Base-by-base conservation (phyloP, 2,329 filamentous ascomycete genomes). In the Penicillium sp. region DNA sequence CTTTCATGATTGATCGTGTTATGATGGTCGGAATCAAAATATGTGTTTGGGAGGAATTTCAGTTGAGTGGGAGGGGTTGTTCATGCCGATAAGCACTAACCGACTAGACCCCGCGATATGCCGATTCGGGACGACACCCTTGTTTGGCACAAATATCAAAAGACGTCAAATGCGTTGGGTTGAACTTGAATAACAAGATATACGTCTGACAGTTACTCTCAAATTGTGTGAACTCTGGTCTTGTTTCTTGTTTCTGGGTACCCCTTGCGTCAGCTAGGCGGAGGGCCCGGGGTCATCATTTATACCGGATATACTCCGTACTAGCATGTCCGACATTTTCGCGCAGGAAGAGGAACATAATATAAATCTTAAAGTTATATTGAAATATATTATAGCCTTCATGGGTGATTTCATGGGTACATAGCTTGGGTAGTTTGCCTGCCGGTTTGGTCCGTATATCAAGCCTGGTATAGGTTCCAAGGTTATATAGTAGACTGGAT, bases 1-100 rank as follows among this genome's bases (percentile, higher is more conserved):
- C 50, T 46, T 57, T 64, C 64, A 64, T 64, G 19, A 37, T 19
- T 26, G 36, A 33, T 33, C 1, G 9, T 8, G 4, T 22, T 30
- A 10, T 30, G 49, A 44, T 38, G 43, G 43, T 38, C n/a, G 12
- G 10, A 30, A n/a, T 22, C 1, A 8, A 43, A 42, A 5, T 8
- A 42, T 30, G n/a, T 35, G 26, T 43, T 26, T 25, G 22, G 14
- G 28, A 35, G 8, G 28, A 26, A 26, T 16, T 28, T 28, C n/a
- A 12, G 49, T 49, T 26, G 52, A 50, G 37, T 48, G 35, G 40
- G 38, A 50, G 47, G 44, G 46, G 37, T 30, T 36, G 11, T 19
- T 26, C 3, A 28, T 36, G 50, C 16, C 11, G 30, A 31, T 45
- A 45, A 59, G 33, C 40, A 55, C 50, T 49, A 45, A 45, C 43